A percentile compares a stretch with the other conserved stretches of the same genome.
These are phyloP conservation scores for Yarrowia sp. DNA, from an alignment of 805 yeast genomes.

Conservation along the genomic window DNA sequence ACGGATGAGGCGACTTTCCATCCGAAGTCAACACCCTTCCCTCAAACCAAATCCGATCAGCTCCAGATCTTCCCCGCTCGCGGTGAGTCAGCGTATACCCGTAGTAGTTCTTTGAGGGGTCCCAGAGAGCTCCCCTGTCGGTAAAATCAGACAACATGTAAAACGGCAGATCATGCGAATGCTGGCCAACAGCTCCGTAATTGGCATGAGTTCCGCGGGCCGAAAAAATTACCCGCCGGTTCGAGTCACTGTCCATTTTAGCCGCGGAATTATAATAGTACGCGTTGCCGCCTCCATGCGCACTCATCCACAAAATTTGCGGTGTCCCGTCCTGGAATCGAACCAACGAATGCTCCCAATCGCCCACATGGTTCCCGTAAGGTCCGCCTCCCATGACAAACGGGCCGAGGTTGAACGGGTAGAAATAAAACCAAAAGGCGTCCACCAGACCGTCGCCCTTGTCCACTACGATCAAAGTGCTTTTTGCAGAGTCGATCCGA, in stretches of 20 bases:
- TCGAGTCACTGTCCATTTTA: slow-evolving; percentile 56
- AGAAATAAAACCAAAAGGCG: slow-evolving; percentile 95
- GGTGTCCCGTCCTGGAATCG: slow-evolving; percentile 85
- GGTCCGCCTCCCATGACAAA: slow-evolving; percentile 98
- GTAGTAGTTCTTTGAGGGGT: slow-evolving; percentile 80
- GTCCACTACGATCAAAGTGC: slow-evolving; percentile 81
- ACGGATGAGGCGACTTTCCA: slow-evolving; percentile 59
- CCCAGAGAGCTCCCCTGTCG: slow-evolving; percentile 95
- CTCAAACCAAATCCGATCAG: slow-evolving; percentile 19
- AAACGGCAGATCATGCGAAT: slow-evolving; percentile 93
- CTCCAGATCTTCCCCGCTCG: slow-evolving; percentile 9
- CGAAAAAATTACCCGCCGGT: slow-evolving; percentile 79
- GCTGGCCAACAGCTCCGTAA: slow-evolving; percentile 94
- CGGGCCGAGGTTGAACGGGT: slow-evolving; percentile 93
- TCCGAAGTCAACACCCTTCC: slow-evolving; percentile 52
- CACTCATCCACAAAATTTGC: slow-evolving; percentile 90
- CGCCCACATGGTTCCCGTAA: slow-evolving; percentile 96
- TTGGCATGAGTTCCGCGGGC: slow-evolving; percentile 98
- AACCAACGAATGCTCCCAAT: slow-evolving; percentile 95
- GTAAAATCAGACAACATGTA: slow-evolving; percentile 90
- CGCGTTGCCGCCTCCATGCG: slow-evolving; percentile 97
- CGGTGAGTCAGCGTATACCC: slow-evolving; percentile 73
- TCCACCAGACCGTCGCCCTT: slow-evolving; percentile 96
- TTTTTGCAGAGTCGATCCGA: slow-evolving; percentile 75
- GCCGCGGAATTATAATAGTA: slow-evolving; percentile 80